phyloP scores from a whole-genome alignment of 2,329 filamentous ascomycete species.

The Moelleriella libera region DNA sequence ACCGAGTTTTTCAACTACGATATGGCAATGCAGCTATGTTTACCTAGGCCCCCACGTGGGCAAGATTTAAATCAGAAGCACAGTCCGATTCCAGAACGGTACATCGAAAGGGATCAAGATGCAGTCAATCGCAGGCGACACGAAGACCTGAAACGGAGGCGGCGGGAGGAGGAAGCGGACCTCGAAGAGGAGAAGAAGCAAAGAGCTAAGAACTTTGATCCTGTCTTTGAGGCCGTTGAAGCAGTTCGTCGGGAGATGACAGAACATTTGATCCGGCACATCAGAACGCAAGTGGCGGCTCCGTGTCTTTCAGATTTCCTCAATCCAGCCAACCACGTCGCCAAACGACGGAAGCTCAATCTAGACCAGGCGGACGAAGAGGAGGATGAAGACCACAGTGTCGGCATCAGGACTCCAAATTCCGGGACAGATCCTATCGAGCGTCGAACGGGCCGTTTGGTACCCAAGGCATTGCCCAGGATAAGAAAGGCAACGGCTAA shows the following conservation, averaged over 20 bases:
- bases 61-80: constrained; percentile 14
- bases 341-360: constrained; percentile 68
- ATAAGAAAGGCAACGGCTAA: constrained; percentile 57
- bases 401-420: constrained; percentile 50
- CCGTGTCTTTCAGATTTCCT: constrained; percentile 70
- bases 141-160: constrained; percentile 50
- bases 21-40: constrained; percentile 75
- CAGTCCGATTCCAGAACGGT: constrained; percentile 19
- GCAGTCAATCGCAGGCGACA: constrained; percentile 29
- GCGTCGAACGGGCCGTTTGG: constrained; percentile 40
- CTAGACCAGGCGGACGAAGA: constrained; percentile 54
- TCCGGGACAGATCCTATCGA: constrained; percentile 48
- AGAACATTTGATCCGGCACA: constrained; percentile 77
- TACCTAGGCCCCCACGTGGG: constrained; percentile 14
- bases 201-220: constrained; percentile 76
- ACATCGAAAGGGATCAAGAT: constrained; percentile 1
- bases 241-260: constrained; percentile 67
- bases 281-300: constrained; percentile 75
- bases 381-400: constrained; percentile 41
- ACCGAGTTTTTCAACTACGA: constrained; percentile 79
- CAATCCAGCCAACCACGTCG: constrained; percentile 64
- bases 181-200: constrained; percentile 82
- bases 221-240: constrained; percentile 71
- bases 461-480: constrained; percentile 51
- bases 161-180: constrained; percentile 66